Percentiles rank a stretch among this genome's conserved stretches.
Evolutionary conservation across 2,329 filamentous ascomycete species (phyloP).

Genomic region (Fusarium fujikuroi): DNA sequence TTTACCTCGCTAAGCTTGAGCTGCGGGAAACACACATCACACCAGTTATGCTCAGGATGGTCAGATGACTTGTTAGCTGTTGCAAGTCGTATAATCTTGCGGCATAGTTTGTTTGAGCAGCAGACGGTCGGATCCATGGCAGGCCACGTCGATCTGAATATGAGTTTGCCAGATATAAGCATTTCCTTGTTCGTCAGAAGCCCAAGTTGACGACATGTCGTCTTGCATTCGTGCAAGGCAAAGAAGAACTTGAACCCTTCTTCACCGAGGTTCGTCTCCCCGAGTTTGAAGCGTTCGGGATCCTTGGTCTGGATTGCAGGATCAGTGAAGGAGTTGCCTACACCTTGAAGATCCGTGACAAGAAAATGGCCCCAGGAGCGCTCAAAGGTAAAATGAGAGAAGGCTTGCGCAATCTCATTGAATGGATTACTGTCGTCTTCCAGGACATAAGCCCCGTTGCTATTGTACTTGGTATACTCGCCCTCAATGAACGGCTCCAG

Average conservation of each 20-base stretch:
- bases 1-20: constrained; percentile 35
- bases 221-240: constrained; percentile 49
- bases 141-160: constrained; percentile 41
- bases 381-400: constrained; percentile 57
- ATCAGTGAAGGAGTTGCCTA: constrained; percentile 51
- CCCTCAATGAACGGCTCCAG: constrained; percentile 52
- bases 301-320: constrained; percentile 52
- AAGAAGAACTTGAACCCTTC: constrained; percentile 55
- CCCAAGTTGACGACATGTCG: constrained; percentile 45
- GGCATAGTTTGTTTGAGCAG: constrained; percentile 55
- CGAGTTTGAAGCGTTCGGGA: constrained; percentile 46
- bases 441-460: constrained; percentile 46
- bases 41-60: constrained; percentile 47
- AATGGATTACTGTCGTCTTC: constrained; percentile 39
- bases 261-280: constrained; percentile 47
- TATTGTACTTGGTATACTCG: constrained; percentile 54
- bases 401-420: constrained; percentile 51
- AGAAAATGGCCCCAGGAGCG: constrained; percentile 51
- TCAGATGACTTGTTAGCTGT: constrained; percentile 35
- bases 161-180: background rate
- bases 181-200: constrained; percentile 40
- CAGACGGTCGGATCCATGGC: constrained; percentile 45
- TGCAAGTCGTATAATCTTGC: constrained; percentile 45
- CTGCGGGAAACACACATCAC: constrained; percentile 48
- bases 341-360: constrained; percentile 52